phyloP scores from a whole-genome alignment of 192 early-diverging fungal species.

The Gonapodya sp. region DNA sequence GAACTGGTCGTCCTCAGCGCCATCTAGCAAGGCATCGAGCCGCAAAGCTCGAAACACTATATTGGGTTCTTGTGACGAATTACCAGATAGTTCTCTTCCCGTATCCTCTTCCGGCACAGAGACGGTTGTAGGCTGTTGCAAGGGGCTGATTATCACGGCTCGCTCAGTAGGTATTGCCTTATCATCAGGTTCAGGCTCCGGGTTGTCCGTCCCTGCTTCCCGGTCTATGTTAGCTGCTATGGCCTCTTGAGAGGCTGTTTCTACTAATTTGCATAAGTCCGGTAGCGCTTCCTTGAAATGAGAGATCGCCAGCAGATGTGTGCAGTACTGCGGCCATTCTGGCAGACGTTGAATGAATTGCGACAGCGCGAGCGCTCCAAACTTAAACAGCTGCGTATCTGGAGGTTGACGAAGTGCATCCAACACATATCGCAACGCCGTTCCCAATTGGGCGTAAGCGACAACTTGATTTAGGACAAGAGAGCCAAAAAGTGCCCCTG shows the following conservation, averaged over 20 bases:
- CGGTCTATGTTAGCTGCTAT: background rate
- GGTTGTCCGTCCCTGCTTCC: background rate
- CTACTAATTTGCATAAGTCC: constrained; percentile 32
- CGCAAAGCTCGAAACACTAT: constrained; percentile 10
- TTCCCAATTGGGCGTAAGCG: constrained; percentile 63
- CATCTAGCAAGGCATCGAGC: constrained; percentile 15
- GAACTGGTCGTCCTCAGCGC: constrained; percentile 12
- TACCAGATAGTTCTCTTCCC: background rate
- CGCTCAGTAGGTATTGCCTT: background rate
- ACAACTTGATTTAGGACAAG: constrained; percentile 85
- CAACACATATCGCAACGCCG: constrained; percentile 81
- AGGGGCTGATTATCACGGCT: background rate
- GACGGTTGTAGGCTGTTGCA: background rate
- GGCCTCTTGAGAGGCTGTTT: background rate
- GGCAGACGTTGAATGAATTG: constrained; percentile 74
- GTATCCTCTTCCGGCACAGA: background rate
- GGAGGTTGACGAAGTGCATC: constrained; percentile 73
- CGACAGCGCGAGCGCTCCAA: constrained; percentile 76
- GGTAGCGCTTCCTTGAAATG: constrained; percentile 69
- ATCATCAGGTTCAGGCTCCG: background rate
- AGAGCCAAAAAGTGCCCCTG: constrained; percentile 80
- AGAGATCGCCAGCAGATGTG: constrained; percentile 70
- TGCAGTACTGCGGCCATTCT: constrained; percentile 86
- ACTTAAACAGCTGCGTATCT: constrained; percentile 74
- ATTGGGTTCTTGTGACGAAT: background rate